phyloP scores from a whole-genome alignment of 345 rosid genomes.

The Reutealis trisperma region DNA sequence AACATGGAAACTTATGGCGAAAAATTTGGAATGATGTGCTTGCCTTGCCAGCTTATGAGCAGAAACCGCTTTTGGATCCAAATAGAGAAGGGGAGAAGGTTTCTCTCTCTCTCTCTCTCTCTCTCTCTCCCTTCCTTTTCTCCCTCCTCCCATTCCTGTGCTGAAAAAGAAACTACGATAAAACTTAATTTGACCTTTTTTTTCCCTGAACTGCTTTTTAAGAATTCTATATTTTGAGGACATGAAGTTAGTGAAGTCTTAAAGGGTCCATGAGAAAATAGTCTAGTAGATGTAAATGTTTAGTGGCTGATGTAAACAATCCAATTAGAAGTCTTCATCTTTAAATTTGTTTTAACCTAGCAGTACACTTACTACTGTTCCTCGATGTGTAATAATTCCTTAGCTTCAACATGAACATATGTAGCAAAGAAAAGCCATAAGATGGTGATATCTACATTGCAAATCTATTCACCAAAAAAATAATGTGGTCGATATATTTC shows the following conservation, averaged over 20 bases:
- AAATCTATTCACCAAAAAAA: too few species aligned
- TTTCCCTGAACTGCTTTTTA: neutral
- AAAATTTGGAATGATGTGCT: constrained; percentile 89
- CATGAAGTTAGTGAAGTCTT: neutral
- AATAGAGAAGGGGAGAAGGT: constrained; percentile 97
- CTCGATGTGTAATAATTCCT: neutral
- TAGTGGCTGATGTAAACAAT: neutral
- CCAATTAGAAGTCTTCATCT: neutral
- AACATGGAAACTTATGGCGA: constrained; percentile 83
- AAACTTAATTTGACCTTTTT: neutral
- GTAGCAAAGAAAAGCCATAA: neutral
- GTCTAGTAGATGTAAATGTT: neutral
- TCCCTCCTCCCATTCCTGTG: neutral
- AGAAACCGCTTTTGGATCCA: constrained; percentile 87
- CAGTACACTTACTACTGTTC: neutral
- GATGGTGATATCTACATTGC: neutral
- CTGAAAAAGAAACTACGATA: neutral
- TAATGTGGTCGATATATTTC: too few species aligned
- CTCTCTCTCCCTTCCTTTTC: too few species aligned
- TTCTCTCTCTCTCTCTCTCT: neutral
- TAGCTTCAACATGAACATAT: neutral
- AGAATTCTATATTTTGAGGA: neutral
- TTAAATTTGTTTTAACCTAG: neutral
- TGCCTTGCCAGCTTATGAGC: constrained; percentile 71
- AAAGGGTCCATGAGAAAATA: neutral